These are phyloP conservation scores for Mycena pura DNA, from an alignment of 768 basidiomycete species.

Conservation along the genomic window DNA sequence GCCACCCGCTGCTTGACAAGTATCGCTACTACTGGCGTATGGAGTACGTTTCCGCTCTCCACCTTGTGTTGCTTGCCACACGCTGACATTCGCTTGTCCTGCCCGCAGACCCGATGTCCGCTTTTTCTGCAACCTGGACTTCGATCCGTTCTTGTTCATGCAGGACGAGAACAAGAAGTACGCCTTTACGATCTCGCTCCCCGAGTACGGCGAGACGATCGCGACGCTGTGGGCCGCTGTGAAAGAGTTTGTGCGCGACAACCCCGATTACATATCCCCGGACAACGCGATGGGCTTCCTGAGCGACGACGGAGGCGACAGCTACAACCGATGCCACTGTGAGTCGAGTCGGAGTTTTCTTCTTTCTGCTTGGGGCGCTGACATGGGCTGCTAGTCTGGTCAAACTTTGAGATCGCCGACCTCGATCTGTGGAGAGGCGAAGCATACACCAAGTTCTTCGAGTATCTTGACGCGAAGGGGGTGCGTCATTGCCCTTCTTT, in stretches of 20 bases:
- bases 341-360: slow-evolving; percentile 27
- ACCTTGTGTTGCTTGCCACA: not conserved
- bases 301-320: slow-evolving; percentile 44
- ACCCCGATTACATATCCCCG: slow-evolving; percentile 50
- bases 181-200: slow-evolving; percentile 62
- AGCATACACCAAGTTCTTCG: slow-evolving; percentile 56
- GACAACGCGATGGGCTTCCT: slow-evolving; percentile 58
- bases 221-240: slow-evolving; percentile 64
- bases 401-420: slow-evolving; percentile 60
- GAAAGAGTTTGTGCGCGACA: slow-evolving; percentile 51
- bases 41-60: slow-evolving; percentile 38
- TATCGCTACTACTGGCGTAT: slow-evolving; percentile 71
- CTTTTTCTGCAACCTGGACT: slow-evolving; percentile 61
- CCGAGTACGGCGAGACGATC: slow-evolving; percentile 65
- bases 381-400: slow-evolving; percentile 37
- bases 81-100: not conserved
- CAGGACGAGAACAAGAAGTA: slow-evolving; percentile 61
- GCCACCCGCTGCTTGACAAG: slow-evolving; percentile 55
- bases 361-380: not conserved
- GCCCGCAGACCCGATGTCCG: slow-evolving; percentile 52
- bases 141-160: slow-evolving; percentile 64
- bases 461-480: slow-evolving; percentile 51
- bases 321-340: slow-evolving; percentile 66
- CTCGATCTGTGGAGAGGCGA: slow-evolving; percentile 55
- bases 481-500: slow-evolving; percentile 53